Percentiles rank a stretch among this genome's conserved stretches.
Evolutionary conservation across 1,284 basidiomycete species (phyloP).

Genomic region (Takashimella tepidaria): DNA sequence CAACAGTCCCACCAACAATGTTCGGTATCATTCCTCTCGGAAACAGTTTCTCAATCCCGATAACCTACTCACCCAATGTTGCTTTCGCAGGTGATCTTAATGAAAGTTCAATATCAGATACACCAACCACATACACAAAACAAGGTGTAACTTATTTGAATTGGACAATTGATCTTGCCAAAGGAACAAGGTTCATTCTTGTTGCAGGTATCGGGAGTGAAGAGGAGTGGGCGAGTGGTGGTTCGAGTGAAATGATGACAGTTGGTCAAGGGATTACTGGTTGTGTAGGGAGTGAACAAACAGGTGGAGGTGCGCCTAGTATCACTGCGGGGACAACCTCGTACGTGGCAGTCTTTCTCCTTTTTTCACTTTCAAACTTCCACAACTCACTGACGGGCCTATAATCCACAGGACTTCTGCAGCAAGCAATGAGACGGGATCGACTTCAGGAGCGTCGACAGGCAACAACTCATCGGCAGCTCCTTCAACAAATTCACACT

Average conservation of each 20-base stretch:
- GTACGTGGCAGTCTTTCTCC: too few relatives aligned
- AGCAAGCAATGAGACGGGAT: background rate
- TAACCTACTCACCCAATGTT: slow-evolving; percentile 29
- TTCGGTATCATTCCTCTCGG: slow-evolving; percentile 46
- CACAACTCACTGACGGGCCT: too few relatives aligned
- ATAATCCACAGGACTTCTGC: too few relatives aligned
- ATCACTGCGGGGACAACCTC: slow-evolving; percentile 31
- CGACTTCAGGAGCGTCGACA: background rate
- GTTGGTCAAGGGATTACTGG: slow-evolving; percentile 38
- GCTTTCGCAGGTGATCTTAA: slow-evolving; percentile 32
- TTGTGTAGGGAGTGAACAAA: slow-evolving; percentile 21
- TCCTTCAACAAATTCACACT: background rate
- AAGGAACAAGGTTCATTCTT: slow-evolving; percentile 45
- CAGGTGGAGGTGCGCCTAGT: slow-evolving; percentile 20
- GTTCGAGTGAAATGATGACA: slow-evolving; percentile 38
- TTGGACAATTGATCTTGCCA: slow-evolving; percentile 41
- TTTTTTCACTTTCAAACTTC: too few relatives aligned
- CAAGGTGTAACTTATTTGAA: slow-evolving; percentile 39
- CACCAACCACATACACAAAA: slow-evolving; percentile 35
- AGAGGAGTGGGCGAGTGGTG: slow-evolving; percentile 43
- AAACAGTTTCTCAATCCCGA: slow-evolving; percentile 43
- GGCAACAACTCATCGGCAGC: background rate
- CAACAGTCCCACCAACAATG: slow-evolving; percentile 41
- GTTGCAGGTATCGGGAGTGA: slow-evolving; percentile 43
- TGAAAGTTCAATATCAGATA: slow-evolving; percentile 22